Evolutionary conservation across 2,329 filamentous ascomycete genomes (phyloP).

Genomic region (Ophiostoma sp.): DNA sequence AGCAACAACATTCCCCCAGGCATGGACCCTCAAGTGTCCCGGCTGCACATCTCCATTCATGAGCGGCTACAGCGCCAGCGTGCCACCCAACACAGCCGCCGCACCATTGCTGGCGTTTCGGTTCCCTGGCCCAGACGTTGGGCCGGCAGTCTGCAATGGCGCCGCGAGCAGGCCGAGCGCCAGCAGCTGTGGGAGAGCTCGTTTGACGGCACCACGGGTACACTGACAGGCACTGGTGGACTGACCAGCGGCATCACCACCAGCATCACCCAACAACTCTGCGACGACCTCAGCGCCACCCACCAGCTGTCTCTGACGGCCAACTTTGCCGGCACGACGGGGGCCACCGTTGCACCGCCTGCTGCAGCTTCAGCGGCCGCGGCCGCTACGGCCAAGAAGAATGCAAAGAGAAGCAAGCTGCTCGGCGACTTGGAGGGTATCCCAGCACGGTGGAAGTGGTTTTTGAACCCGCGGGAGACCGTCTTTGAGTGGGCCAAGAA

Average conservation of each 20-base stretch:
- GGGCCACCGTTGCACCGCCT: background rate
- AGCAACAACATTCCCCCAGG: no score
- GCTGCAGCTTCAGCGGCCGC: no score
- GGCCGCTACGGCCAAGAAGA: background rate
- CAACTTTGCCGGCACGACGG: background rate
- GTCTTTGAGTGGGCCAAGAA: constrained; percentile 19
- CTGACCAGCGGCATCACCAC: background rate
- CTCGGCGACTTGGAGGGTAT: background rate
- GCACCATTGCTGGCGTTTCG: background rate
- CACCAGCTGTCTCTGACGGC: background rate
- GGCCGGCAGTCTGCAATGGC: constrained; percentile 20
- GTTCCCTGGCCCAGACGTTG: constrained; percentile 21
- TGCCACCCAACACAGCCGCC: background rate
- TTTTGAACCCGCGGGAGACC: constrained; percentile 16
- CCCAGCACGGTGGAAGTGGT: constrained; percentile 12
- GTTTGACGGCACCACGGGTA: constrained; percentile 12
- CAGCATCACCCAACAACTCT: background rate
- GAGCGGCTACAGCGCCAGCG: constrained; percentile 3
- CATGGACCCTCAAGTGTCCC: background rate
- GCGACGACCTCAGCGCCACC: background rate
- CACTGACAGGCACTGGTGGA: background rate
- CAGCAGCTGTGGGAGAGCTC: constrained; percentile 22
- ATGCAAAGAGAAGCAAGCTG: background rate
- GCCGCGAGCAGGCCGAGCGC: background rate
- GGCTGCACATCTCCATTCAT: constrained; percentile 21